phyloP scores from a whole-genome alignment of 2,329 filamentous ascomycete genomes.

The Microdochium nivale region DNA sequence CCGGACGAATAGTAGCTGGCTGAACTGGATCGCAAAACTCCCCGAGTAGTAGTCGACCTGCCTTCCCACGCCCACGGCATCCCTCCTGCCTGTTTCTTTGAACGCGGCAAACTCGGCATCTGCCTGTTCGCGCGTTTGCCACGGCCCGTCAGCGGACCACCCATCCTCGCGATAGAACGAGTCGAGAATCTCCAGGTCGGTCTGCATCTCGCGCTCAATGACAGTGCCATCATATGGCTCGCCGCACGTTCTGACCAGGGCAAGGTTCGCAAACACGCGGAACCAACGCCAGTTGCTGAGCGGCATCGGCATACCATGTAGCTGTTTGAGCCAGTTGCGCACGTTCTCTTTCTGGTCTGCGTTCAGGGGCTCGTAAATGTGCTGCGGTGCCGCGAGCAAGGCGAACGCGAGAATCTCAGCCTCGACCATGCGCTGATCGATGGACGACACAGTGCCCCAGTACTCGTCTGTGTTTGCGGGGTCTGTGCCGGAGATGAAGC shows the following conservation, averaged over 20 bases:
- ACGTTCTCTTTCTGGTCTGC: constrained; percentile 24
- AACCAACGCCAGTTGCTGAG: constrained; percentile 45
- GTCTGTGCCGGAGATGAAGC: constrained; percentile 23
- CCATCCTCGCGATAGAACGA: constrained; percentile 33
- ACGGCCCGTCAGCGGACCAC: constrained; percentile 38
- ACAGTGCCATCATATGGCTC: constrained; percentile 17
- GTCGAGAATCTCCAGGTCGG: constrained; percentile 33
- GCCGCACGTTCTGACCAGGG: constrained; percentile 30
- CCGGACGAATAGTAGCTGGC: constrained; percentile 35
- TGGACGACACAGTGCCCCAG: constrained; percentile 35
- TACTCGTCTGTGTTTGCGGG: constrained; percentile 25
- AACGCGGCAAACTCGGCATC: constrained; percentile 6
- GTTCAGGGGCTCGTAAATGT: constrained; percentile 22
- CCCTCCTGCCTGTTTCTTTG: neutral
- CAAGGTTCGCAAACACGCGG: constrained; percentile 38
- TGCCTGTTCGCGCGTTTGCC: constrained; percentile 17
- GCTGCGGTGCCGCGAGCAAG: constrained; percentile 31
- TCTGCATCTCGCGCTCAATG: constrained; percentile 25
- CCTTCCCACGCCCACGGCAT: neutral
- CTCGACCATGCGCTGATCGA: constrained; percentile 46
- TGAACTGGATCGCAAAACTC: constrained; percentile 44
- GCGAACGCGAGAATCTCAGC: constrained; percentile 41
- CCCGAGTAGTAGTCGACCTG: constrained; percentile 46
- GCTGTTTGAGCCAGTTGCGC: constrained; percentile 27
- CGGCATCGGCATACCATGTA: constrained; percentile 36